These are phyloP conservation scores for Cyamopsis tetragonoloba DNA, from an alignment of 306 rosid genomes.

Conservation along the genomic window DNA sequence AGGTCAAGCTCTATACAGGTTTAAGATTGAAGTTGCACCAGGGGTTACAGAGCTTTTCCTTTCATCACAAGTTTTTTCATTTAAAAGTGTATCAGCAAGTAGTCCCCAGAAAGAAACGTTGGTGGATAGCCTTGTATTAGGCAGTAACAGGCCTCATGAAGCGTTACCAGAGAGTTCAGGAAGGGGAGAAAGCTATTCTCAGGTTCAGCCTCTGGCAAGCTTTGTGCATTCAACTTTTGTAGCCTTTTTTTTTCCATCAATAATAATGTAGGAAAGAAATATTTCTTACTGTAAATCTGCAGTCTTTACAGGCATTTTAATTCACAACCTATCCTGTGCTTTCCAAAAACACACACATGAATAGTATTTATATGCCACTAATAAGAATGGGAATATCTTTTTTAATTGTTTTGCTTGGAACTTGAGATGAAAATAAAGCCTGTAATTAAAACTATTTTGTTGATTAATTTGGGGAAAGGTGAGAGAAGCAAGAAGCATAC, in stretches of 20 bases:
- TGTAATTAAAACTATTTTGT: not conserved
- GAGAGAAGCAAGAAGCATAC: not conserved
- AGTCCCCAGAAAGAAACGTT: conserved; percentile 37
- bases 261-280: not conserved
- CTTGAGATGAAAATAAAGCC: not conserved
- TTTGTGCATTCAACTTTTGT: not conserved
- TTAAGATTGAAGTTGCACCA: conserved; percentile 68
- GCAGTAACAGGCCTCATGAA: conserved; percentile 19
- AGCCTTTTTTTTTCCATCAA: not conserved
- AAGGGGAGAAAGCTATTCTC: conserved; percentile 49
- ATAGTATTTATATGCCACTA: not conserved
- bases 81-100: conserved; percentile 66
- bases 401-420: not conserved
- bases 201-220: conserved; percentile 48
- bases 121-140: conserved; percentile 30
- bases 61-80: conserved; percentile 88
- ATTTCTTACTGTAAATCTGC: not conserved
- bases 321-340: conserved; percentile 6
- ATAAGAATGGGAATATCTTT: not conserved
- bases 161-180: conserved; percentile 52
- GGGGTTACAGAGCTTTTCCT: conserved; percentile 57
- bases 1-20: conserved; percentile 89
- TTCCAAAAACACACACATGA: not conserved
- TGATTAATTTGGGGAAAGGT: not conserved
- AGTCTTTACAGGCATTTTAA: not conserved